A percentile compares a stretch with the other conserved stretches of the same genome.
Conservation (phyloP, 257 asterid species). For the Rehmannia glutinosa region DNA sequence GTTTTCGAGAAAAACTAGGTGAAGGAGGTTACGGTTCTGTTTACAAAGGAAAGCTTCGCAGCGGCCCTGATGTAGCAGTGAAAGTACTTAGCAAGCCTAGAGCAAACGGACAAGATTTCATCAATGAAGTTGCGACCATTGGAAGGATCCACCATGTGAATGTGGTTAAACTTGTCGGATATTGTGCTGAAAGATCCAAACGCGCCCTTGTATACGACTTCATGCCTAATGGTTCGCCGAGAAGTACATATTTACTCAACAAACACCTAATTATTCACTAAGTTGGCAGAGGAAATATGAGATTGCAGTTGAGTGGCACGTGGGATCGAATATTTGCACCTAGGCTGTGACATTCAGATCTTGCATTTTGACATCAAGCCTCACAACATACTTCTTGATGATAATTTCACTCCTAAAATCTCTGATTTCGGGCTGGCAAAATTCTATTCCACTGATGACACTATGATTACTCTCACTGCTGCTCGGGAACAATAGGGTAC, state of each 20-base stretch:
- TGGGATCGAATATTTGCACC: constrained; percentile 17
- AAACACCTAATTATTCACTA: background rate
- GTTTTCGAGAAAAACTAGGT: constrained; percentile 19
- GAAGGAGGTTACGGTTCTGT: constrained; percentile 21
- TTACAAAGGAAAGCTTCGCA: constrained; percentile 10
- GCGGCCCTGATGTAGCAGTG: constrained; percentile 10
- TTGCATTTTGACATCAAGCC: constrained; percentile 14
- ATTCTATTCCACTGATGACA: background rate
- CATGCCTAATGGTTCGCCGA: constrained; percentile 22
- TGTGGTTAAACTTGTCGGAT: background rate
- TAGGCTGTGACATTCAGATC: constrained; percentile 15
- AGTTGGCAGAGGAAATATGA: constrained; percentile 13
- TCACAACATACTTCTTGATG: constrained; percentile 6
- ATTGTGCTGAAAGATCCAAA: background rate
- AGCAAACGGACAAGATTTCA: constrained; percentile 14
- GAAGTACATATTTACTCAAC: constrained; percentile 5
- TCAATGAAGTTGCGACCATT: constrained; percentile 9
- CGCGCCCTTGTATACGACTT: constrained; percentile 21
- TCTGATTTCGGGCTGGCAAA: background rate
- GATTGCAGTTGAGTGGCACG: constrained; percentile 22
- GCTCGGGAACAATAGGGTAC: constrained; percentile 22
- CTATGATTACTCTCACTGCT: constrained; percentile 6
- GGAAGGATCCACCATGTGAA: constrained; percentile 4
- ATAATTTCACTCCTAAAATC: background rate
- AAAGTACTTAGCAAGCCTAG: constrained; percentile 9